Base-by-base conservation (phyloP, 2,329 filamentous ascomycete genomes). In the Hymenoscyphus linearis region DNA sequence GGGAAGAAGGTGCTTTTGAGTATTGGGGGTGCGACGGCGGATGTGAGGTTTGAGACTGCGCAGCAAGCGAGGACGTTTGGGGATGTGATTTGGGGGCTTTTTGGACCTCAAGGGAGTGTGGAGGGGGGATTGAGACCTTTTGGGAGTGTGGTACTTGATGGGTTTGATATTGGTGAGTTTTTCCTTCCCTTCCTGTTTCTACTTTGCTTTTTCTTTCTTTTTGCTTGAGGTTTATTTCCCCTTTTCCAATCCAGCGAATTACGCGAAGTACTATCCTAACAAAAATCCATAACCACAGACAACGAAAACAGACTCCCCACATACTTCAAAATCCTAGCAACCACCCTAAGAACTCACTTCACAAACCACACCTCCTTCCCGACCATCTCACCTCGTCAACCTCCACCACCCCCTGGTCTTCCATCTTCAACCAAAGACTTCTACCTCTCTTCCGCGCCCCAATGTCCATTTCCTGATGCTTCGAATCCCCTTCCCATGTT, bases 1-100 rank as follows among this genome's bases (percentile, higher is more conserved):
- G 75, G 76, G 22, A 77, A 76, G 59, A 74, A 74, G 25, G 72
- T 79, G 0, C 60, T 79, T 1, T 65, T 79, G 22, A 75, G 72
- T 62, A 63, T 79, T 4, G 74, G 74, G 14, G 71, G 72, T 7
- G 67, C 70, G 4, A 64, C 58, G 1, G 67, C 67, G 1, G 65
- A 64, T n/a, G 68, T 72, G 5, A 64, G 61, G 52, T 76, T 76
- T 59, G 27, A 60, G 2, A 68, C 61, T 10, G 65, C 64, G 4
- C 57, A 50, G 4, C 63, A 75, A 53, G 75, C 75, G 9, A 61
- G 27, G 3, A 36, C 65, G 10, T 73, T 75, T 62, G 74, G 71
- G 3, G 56, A 63, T 40, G 67, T 67, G 12, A 60, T 77, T 0
- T 76, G 74, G 75, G 57, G 70, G 34, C 62, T 76, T 5, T 76